A percentile compares a stretch with the other conserved stretches of the same genome.
These are phyloP conservation scores for Pisolithus microcarpus DNA, from an alignment of 768 basidiomycete species.

Conservation along the genomic window DNA sequence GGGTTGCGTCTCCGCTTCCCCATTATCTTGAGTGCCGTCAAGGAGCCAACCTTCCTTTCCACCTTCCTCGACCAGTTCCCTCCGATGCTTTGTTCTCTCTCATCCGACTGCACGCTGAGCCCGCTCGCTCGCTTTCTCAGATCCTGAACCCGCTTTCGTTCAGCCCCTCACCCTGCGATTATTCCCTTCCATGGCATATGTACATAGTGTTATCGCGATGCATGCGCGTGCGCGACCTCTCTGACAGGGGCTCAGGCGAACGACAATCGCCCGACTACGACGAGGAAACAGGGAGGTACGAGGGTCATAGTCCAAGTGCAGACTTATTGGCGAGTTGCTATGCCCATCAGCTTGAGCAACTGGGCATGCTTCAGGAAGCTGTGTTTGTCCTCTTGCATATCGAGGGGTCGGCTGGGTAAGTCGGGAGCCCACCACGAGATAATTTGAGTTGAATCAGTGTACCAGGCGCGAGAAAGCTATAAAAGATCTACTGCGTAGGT, in stretches of 20 bases:
- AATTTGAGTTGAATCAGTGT: neutral
- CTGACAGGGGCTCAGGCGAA: slow-evolving; percentile 57
- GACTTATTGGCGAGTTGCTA: slow-evolving; percentile 80
- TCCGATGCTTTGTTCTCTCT: slow-evolving; percentile 76
- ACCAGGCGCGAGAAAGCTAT: slow-evolving; percentile 75
- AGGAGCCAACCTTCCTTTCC: slow-evolving; percentile 29
- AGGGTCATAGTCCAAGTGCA: slow-evolving; percentile 79
- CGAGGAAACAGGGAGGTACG: slow-evolving; percentile 41
- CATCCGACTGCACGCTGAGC: slow-evolving; percentile 70
- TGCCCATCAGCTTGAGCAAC: slow-evolving; percentile 77
- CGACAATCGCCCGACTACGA: slow-evolving; percentile 29
- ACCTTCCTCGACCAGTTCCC: slow-evolving; percentile 36
- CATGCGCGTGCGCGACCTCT: slow-evolving; percentile 78
- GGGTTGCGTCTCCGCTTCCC: slow-evolving; percentile 49
- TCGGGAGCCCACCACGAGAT: slow-evolving; percentile 5
- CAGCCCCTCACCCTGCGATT: slow-evolving; percentile 68
- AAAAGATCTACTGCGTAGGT: slow-evolving; percentile 70
- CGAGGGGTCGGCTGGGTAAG: slow-evolving; percentile 73
- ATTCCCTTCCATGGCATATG: slow-evolving; percentile 85
- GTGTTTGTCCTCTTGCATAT: slow-evolving; percentile 86
- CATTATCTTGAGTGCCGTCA: slow-evolving; percentile 42
- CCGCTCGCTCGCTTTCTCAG: slow-evolving; percentile 59
- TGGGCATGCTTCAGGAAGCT: slow-evolving; percentile 78
- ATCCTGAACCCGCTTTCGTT: slow-evolving; percentile 70
- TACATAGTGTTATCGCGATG: slow-evolving; percentile 83